A percentile compares a stretch with the other conserved stretches of the same genome.
Conservation (phyloP, 352 stramenopile species). For the Phytophthora chlamydospora region DNA sequence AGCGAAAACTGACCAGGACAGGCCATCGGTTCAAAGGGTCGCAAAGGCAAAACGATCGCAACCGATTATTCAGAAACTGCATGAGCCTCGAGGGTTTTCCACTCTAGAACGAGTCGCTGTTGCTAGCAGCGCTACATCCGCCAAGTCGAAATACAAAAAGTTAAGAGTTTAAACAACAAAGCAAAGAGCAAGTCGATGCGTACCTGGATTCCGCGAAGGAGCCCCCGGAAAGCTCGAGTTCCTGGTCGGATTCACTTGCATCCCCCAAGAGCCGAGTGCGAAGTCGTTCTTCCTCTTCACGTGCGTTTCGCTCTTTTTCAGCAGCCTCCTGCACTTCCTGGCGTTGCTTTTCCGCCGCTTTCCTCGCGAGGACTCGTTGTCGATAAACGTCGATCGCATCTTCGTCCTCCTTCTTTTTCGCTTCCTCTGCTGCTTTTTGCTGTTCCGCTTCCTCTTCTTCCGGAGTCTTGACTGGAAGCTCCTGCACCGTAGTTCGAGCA, state of each 20-base stretch:
- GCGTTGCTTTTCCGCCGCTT: conserved; percentile 66
- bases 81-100: background rate
- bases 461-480: conserved; percentile 17
- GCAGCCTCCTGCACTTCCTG: conserved; percentile 51
- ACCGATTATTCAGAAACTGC: conserved; percentile 21
- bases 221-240: conserved; percentile 60
- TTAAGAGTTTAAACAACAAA: conserved; percentile 6
- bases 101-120: conserved; percentile 64
- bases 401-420: conserved; percentile 68
- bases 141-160: too few relatives aligned
- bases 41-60: conserved; percentile 26
- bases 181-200: conserved; percentile 5
- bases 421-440: conserved; percentile 42
- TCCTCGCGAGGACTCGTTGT: conserved; percentile 65
- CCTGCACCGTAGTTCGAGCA: background rate
- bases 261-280: conserved; percentile 16
- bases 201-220: conserved; percentile 80
- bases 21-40: conserved; percentile 20
- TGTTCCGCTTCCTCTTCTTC: conserved; percentile 47
- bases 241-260: conserved; percentile 48
- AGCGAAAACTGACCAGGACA: conserved; percentile 27
- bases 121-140: conserved; percentile 49
- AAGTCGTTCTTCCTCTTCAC: conserved; percentile 40
- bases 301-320: conserved; percentile 42
- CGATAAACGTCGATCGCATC: conserved; percentile 64